Evolutionary conservation across 1,284 basidiomycete genomes (phyloP).

Genomic region (Puccinia brachypodii): DNA sequence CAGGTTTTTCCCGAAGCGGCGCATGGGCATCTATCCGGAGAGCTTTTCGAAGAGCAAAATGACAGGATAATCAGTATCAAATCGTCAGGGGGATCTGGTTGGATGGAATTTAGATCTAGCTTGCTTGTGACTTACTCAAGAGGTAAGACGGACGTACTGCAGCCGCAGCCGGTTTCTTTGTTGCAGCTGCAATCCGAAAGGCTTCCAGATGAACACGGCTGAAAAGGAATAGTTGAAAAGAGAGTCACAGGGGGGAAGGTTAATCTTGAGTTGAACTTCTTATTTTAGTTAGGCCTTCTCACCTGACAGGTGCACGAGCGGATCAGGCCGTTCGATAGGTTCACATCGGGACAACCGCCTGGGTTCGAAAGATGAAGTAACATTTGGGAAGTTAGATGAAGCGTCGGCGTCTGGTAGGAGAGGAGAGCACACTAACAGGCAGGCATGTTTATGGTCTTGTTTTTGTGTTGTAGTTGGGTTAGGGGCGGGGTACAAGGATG

Average conservation of each 20-base stretch:
- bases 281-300: neutral
- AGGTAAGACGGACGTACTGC: slow-evolving; percentile 4
- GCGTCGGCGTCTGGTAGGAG: too few relatives aligned
- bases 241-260: neutral
- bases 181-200: slow-evolving; percentile 32
- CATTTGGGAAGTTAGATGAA: neutral
- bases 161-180: slow-evolving; percentile 42
- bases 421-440: slow-evolving; percentile 15
- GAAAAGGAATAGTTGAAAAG: neutral
- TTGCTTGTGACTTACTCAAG: neutral
- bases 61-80: neutral
- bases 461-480: neutral
- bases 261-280: too few relatives aligned
- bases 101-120: neutral
- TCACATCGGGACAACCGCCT: slow-evolving; percentile 36
- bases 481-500: too few relatives aligned
- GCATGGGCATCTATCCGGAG: slow-evolving; percentile 5
- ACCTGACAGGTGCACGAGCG: slow-evolving; percentile 19
- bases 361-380: neutral
- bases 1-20: neutral
- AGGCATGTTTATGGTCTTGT: neutral
- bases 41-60: neutral
- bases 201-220: slow-evolving; percentile 38
- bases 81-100: neutral
- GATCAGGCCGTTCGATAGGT: slow-evolving; percentile 4